Evolutionary conservation across 192 early-diverging fungal species (phyloP).

Genomic region (Coemansia sp.): DNA sequence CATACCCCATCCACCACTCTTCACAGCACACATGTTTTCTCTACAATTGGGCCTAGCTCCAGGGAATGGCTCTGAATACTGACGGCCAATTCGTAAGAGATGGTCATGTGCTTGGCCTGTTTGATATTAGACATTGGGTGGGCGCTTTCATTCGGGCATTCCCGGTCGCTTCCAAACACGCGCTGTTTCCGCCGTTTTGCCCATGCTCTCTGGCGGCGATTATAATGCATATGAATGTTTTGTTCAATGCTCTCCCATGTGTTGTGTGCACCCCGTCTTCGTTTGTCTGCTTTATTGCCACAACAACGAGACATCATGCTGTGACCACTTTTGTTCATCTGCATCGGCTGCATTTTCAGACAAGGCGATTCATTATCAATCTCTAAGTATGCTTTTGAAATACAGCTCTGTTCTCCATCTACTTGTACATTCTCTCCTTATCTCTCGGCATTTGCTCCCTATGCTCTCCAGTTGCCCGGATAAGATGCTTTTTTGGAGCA

Average conservation of each 20-base stretch:
- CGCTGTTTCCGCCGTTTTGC: not conserved
- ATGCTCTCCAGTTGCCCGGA: too few species aligned
- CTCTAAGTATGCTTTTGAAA: not conserved
- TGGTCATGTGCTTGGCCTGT: too few species aligned
- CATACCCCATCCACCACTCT: too few species aligned
- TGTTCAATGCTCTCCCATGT: not conserved
- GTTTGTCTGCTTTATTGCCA: not conserved
- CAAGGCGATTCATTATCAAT: not conserved
- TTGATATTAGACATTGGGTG: too few species aligned
- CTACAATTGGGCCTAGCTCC: not conserved
- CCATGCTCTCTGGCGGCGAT: not conserved
- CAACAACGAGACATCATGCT: not conserved
- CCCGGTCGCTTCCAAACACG: not conserved
- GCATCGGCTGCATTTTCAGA: not conserved
- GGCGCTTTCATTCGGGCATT: not conserved
- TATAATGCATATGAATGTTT: not conserved
- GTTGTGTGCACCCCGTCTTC: not conserved
- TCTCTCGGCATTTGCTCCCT: too few species aligned
- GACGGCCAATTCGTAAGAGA: too few species aligned
- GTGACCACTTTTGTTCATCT: slow-evolving; percentile 4
- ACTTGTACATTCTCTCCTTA: too few species aligned
- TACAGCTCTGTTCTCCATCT: not conserved
- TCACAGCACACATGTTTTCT: too few species aligned
- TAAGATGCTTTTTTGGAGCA: too few species aligned
- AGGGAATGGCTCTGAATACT: too few species aligned